A percentile compares a stretch with the other conserved stretches of the same genome.
Conservation (phyloP, 345 rosid species). For the Raphanus raphanistrum region DNA sequence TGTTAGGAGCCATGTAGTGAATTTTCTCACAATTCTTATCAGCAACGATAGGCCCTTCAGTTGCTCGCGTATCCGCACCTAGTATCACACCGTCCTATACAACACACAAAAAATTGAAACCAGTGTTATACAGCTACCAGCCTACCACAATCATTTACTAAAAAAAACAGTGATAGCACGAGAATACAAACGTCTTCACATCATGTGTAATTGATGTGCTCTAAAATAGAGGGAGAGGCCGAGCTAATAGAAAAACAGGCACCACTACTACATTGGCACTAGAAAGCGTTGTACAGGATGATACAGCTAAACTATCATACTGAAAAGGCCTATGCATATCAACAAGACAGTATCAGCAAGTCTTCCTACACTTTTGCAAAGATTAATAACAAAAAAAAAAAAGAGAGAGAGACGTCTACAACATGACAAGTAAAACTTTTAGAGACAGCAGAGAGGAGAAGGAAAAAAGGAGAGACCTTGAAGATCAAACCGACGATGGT, state of each 20-base stretch:
- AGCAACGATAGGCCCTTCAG: constrained; percentile 94
- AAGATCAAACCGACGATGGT: constrained; percentile 90
- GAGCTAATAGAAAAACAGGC: background rate
- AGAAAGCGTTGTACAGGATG: background rate
- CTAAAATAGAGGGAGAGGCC: background rate
- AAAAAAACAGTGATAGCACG: background rate
- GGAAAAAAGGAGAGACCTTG: constrained; percentile 49
- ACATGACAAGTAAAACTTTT: no score
- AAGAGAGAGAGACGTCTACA: no score
- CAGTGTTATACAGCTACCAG: background rate
- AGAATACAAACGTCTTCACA: background rate
- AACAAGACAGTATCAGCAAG: background rate
- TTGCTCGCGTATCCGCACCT: constrained; percentile 89
- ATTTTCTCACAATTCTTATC: constrained; percentile 98
- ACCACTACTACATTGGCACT: background rate
- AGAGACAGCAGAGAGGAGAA: background rate
- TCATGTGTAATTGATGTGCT: background rate
- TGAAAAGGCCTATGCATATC: background rate
- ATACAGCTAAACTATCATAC: background rate
- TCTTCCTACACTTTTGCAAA: no score
- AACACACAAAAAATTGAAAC: constrained; percentile 9
- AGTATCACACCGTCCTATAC: constrained; percentile 86
- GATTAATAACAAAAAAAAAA: no score
- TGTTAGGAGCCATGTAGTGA: constrained; percentile 98
- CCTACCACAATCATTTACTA: background rate